Conservation (phyloP, 805 yeast genomes). For the Sugiyamaella americana region DNA sequence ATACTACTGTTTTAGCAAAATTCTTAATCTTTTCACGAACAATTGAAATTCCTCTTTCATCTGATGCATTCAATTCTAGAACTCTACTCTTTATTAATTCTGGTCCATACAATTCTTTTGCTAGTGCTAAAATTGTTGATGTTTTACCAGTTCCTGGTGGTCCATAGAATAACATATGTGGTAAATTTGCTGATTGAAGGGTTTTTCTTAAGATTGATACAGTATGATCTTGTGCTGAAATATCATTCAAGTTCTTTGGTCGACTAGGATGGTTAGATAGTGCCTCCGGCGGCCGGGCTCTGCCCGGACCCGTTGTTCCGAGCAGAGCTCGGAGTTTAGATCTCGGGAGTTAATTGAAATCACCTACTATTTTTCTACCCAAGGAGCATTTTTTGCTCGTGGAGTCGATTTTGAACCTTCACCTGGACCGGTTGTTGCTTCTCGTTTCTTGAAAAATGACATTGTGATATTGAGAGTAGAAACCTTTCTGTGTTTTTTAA, state of each 20-base stretch:
- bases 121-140: constrained; percentile 80
- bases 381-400: constrained; percentile 42
- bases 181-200: constrained; percentile 61
- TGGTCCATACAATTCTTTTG: constrained; percentile 88
- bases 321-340: too few species aligned
- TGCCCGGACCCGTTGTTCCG: too few species aligned
- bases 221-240: constrained; percentile 88
- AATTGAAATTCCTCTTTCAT: constrained; percentile 95
- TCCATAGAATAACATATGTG: constrained; percentile 85
- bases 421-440: background rate
- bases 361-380: constrained; percentile 82
- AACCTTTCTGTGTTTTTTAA: too few species aligned
- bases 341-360: background rate
- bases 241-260: constrained; percentile 80
- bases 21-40: constrained; percentile 96
- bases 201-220: constrained; percentile 77
- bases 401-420: background rate
- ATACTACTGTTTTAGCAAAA: constrained; percentile 80
- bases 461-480: too few species aligned
- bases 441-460: constrained; percentile 1
- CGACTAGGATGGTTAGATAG: constrained; percentile 40
- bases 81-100: constrained; percentile 79
- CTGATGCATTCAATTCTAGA: constrained; percentile 89
- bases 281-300: background rate
- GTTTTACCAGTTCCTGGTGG: constrained; percentile 98